Evolutionary conservation across 768 basidiomycete species (phyloP).

Genomic region (Lactarius hatsudake): DNA sequence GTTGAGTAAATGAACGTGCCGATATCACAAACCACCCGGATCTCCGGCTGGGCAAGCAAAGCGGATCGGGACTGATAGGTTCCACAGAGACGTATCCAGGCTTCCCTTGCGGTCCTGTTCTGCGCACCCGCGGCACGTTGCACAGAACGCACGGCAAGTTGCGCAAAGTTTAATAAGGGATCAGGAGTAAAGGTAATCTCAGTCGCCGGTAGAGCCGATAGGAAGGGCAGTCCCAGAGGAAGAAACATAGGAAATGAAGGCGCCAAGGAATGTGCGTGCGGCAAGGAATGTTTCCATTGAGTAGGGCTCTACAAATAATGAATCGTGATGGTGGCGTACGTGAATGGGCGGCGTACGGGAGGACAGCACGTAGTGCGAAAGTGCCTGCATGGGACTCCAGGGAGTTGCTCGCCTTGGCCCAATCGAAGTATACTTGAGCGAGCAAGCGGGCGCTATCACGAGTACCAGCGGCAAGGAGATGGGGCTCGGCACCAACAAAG

Average conservation of each 20-base stretch:
- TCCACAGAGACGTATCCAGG: constrained; percentile 81
- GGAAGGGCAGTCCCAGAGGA: constrained; percentile 38
- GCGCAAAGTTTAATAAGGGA: constrained; percentile 79
- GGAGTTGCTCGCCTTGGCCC: constrained; percentile 51
- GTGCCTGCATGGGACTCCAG: constrained; percentile 43
- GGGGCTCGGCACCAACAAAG: constrained; percentile 73
- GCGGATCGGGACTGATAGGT: constrained; percentile 78
- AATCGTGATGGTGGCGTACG: constrained; percentile 11
- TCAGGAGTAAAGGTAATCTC: constrained; percentile 78
- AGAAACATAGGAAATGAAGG: constrained; percentile 66
- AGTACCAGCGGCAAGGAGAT: constrained; percentile 82
- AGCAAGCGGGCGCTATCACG: constrained; percentile 85
- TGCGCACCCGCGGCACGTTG: constrained; percentile 82
- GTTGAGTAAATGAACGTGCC: background rate
- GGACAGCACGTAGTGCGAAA: constrained; percentile 80
- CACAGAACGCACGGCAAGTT: constrained; percentile 84
- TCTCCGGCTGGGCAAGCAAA: constrained; percentile 55
- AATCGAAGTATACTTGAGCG: constrained; percentile 83
- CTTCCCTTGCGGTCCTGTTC: constrained; percentile 71
- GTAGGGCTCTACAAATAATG: constrained; percentile 56
- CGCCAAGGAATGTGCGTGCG: constrained; percentile 87
- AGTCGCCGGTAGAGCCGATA: constrained; percentile 40
- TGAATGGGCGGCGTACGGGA: constrained; percentile 60
- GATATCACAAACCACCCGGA: constrained; percentile 38
- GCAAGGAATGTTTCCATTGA: constrained; percentile 89